Evolutionary conservation across 169 alveolate species (phyloP), one percentile per base, ranked within the genome.

Genomic region (Plasmodium fragile): DNA sequence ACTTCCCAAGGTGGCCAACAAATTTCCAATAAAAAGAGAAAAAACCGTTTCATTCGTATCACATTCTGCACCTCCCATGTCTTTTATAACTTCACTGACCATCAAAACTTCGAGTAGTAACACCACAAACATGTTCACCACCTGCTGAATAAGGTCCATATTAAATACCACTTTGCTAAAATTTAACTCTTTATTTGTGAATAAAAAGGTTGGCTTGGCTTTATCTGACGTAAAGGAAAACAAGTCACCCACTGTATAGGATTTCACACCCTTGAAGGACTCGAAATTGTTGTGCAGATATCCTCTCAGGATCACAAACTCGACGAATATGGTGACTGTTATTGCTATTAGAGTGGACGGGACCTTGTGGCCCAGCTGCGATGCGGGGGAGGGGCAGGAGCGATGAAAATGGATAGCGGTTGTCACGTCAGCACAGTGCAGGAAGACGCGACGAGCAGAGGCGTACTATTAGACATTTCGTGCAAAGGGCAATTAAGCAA

Each of bases 71-170:
- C 96, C 97, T 13, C 97, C 94, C 72, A 96, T 92, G 55, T 96
- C 95, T 91, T 95, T 96, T 49, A 96, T 95, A n/a, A 96, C 95
- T 80, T 96, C 97, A 70, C 95, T 94, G 65, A 96, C 96, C 94
- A 96, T 96, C 85, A 96, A 93, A 69, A 95, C 95, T 82, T 96
- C 97, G 36, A 96, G 71, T 49, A 96, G 81, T 28, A 96, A 69
- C 59, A 95, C 95, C 25, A 95, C 93, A 30, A 96, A 93, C 85
- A 95, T 94, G 36, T 85, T 84, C 49, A 95, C 75, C 32, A 82
- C 73, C 55, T 95, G 96, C 25, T 80, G 79, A 13, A 96, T 75
- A 22, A 96, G 92, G 1, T 82, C 95, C 55, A 87, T n/a, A 83
- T 96, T 77, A 79, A 95, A 92, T 22, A 30, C 78, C 22, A 96